Evolutionary conservation across 257 asterid genomes (phyloP).

Genomic region (Capsicum rhomboideum): DNA sequence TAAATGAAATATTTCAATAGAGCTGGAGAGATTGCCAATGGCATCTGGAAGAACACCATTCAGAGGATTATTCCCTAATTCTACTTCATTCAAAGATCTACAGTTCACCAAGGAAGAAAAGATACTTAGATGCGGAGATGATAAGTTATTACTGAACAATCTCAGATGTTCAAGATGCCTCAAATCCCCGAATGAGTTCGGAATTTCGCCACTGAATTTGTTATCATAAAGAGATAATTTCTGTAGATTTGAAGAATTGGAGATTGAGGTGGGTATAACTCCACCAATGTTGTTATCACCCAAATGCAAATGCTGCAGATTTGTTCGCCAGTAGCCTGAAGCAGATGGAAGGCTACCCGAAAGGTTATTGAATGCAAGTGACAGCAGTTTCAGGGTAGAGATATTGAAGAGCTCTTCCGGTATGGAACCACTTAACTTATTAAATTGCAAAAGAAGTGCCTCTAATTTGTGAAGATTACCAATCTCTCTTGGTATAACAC

Average conservation of each 20-base stretch:
- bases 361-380: slow-evolving; percentile 9
- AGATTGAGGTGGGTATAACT: slow-evolving; percentile 11
- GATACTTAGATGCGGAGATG: slow-evolving; percentile 1
- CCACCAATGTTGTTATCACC: slow-evolving; percentile 10
- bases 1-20: slow-evolving; percentile 6
- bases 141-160: slow-evolving; percentile 5
- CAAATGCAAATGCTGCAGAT: slow-evolving; percentile 10
- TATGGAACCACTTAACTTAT: slow-evolving; percentile 7
- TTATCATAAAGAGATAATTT: slow-evolving; percentile 9
- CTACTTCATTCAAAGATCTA: neutral
- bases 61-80: slow-evolving; percentile 6
- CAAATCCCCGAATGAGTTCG: slow-evolving; percentile 18
- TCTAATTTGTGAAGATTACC: slow-evolving; percentile 10
- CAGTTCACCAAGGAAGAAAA: slow-evolving; percentile 16
- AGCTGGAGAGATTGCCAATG: slow-evolving; percentile 17
- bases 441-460: neutral
- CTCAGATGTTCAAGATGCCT: neutral
- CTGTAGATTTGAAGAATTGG: slow-evolving; percentile 17
- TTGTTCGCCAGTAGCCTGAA: neutral
- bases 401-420: slow-evolving; percentile 22
- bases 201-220: slow-evolving; percentile 17
- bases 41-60: slow-evolving; percentile 20
- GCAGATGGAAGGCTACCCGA: slow-evolving; percentile 18
- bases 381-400: slow-evolving; percentile 9
- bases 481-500: slow-evolving; percentile 21